Conservation (phyloP, 345 rosid species). For the Linum tenue region DNA sequence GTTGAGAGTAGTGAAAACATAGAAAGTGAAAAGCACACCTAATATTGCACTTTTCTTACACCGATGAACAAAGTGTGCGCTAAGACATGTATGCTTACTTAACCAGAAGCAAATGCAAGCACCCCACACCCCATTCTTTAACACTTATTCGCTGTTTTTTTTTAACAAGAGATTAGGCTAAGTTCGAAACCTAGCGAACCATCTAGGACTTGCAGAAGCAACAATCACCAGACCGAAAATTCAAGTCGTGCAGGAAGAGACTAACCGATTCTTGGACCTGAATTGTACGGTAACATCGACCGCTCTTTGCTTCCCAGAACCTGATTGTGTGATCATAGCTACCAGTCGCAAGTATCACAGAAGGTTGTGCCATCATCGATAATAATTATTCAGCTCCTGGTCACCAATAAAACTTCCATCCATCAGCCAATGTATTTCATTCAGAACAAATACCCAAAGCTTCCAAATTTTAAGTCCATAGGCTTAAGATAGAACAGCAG, state of each 20-base stretch:
- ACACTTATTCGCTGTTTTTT: neutral
- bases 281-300: conserved; percentile 85
- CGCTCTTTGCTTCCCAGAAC: conserved; percentile 95
- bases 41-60: too few species aligned
- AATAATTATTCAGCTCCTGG: conserved; percentile 13
- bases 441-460: too few species aligned
- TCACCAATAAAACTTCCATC: conserved; percentile 1
- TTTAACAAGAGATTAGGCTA: neutral
- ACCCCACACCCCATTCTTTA: neutral
- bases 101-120: too few species aligned
- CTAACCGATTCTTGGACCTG: conserved; percentile 84
- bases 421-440: neutral
- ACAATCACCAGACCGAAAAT: neutral
- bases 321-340: conserved; percentile 87
- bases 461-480: too few species aligned
- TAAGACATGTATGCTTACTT: too few species aligned
- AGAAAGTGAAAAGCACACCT: too few species aligned
- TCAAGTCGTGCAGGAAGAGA: neutral
- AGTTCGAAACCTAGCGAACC: neutral
- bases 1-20: too few species aligned
- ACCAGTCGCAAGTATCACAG: conserved; percentile 85
- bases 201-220: neutral
- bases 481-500: too few species aligned
- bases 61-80: too few species aligned
- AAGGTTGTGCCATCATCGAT: conserved; percentile 60